Percentiles rank a stretch among this genome's conserved stretches.
phyloP scores from a whole-genome alignment of 305 asterid genomes.

The Rubia tinctorum region DNA sequence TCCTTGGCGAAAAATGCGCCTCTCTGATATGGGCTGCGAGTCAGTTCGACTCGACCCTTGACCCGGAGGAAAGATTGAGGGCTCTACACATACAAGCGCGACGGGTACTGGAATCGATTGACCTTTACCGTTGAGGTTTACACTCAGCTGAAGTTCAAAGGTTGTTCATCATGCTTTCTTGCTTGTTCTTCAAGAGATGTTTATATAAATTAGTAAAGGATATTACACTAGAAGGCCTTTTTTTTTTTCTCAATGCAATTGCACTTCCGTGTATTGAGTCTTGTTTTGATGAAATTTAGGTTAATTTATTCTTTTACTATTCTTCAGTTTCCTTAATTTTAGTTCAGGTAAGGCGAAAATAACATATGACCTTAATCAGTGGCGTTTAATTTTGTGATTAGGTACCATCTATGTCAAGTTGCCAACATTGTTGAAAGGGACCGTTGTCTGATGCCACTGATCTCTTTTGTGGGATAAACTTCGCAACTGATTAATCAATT shows the following conservation, averaged over 20 bases:
- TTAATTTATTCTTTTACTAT: too few species aligned
- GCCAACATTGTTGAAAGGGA: background rate
- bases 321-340: too few species aligned
- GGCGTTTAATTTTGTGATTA: background rate
- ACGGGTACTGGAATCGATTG: slow-evolving; percentile 79
- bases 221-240: too few species aligned
- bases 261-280: too few species aligned
- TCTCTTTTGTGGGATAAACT: background rate
- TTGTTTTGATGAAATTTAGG: too few species aligned
- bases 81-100: slow-evolving; percentile 83
- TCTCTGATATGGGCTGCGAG: slow-evolving; percentile 96
- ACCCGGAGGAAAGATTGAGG: slow-evolving; percentile 74
- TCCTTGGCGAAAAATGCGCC: slow-evolving; percentile 82
- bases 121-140: slow-evolving; percentile 38
- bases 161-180: background rate
- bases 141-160: background rate
- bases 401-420: background rate
- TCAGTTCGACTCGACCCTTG: slow-evolving; percentile 79
- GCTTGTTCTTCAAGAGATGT: background rate
- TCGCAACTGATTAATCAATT: background rate
- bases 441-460: background rate
- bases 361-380: background rate
- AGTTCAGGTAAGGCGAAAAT: too few species aligned
- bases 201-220: too few species aligned
- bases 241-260: too few species aligned